Conservation (phyloP, 352 stramenopile genomes). For the Globisporangium echinulatum region DNA sequence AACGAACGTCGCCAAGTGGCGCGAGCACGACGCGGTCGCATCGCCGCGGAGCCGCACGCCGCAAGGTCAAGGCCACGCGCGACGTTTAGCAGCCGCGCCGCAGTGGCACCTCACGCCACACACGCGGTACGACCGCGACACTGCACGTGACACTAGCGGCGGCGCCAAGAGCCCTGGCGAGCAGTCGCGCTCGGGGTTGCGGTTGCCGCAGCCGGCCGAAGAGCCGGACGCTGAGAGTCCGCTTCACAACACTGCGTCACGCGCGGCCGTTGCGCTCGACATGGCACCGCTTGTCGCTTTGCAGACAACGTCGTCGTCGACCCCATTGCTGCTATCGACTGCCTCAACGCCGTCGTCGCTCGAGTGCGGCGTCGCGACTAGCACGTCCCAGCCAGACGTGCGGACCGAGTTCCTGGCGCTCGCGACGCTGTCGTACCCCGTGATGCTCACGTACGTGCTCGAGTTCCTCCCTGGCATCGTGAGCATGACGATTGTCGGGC, state of each 20-base stretch:
- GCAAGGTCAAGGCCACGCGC: slow-evolving; percentile 18
- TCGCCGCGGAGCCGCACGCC: slow-evolving; percentile 24
- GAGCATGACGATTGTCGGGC: slow-evolving; percentile 61
- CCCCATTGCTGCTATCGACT: slow-evolving; percentile 6
- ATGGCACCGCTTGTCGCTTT: slow-evolving; percentile 11
- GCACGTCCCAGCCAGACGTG: slow-evolving; percentile 7
- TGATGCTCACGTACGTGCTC: slow-evolving; percentile 70
- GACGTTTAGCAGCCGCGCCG: background rate
- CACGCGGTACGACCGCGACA: slow-evolving; percentile 14
- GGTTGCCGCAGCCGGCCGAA: slow-evolving; percentile 26
- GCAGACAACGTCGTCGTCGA: slow-evolving; percentile 7
- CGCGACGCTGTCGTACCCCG: slow-evolving; percentile 37
- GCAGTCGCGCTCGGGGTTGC: slow-evolving; percentile 7
- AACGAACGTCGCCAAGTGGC: background rate
- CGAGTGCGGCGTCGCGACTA: too few relatives aligned
- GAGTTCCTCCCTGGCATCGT: slow-evolving; percentile 66
- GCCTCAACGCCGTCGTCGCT: slow-evolving; percentile 8
- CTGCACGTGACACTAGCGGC: background rate
- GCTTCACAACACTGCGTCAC: background rate
- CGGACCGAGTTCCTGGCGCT: slow-evolving; percentile 34
- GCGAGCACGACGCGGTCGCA: background rate
- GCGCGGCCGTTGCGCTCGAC: slow-evolving; percentile 28
- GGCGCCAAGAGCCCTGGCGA: slow-evolving; percentile 4
- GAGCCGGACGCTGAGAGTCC: slow-evolving; percentile 37
- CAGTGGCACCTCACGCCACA: slow-evolving; percentile 10